Base-by-base conservation (phyloP, 129 eudicot species). In the Pseudognaphalium luteoalbum region DNA sequence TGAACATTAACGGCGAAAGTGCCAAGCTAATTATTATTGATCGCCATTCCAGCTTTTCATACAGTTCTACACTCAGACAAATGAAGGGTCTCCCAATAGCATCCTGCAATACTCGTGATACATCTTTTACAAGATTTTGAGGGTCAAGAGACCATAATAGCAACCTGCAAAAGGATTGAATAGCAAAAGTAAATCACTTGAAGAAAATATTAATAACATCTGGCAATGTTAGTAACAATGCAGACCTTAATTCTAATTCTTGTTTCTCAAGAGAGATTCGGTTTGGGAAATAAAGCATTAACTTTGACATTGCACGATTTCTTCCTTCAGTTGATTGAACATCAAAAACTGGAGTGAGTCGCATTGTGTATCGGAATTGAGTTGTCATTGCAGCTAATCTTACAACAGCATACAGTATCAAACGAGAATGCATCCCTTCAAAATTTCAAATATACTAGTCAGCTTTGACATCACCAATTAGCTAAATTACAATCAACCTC, bases 101-200 rank as follows among this genome's bases (percentile, higher is more conserved):
- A 78, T 87, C 92, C 77, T 80, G 91, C 81, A 89, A 67, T 16
- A 91, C 71, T 65, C 83, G 81, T 34, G 88, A 79, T 16, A 91
- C 50, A 15, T 91, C 92, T 72, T 85, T 42, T 74, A 85, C 77
- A 64, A 87, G 76, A 84, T 79, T 77, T 71, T 74, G 80, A 29
- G 90, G 89, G 69, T 91, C 90, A 77, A 89, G 88, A 81, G 87
- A 81, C 97, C 97, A 91, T 15, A 74, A 61, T 44, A 85, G 75
- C 77, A 87, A 82, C 89, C 96, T 91, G 92, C 73, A 86, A 71
- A 73, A 67, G 8, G 28, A 61, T 70, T 37, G 16, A 51, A 75
- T 41, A 70, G 9, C 63, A 34, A 35, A 17, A 77, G 47, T 64
- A 72, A 63, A 73, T 9, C 39, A 80, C 47, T n/a, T 7, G 1